Percentiles rank a stretch among this genome's conserved stretches.
Evolutionary conservation across 108 stramenopile species (phyloP).

Genomic region (Aurantiochytrium sp.): DNA sequence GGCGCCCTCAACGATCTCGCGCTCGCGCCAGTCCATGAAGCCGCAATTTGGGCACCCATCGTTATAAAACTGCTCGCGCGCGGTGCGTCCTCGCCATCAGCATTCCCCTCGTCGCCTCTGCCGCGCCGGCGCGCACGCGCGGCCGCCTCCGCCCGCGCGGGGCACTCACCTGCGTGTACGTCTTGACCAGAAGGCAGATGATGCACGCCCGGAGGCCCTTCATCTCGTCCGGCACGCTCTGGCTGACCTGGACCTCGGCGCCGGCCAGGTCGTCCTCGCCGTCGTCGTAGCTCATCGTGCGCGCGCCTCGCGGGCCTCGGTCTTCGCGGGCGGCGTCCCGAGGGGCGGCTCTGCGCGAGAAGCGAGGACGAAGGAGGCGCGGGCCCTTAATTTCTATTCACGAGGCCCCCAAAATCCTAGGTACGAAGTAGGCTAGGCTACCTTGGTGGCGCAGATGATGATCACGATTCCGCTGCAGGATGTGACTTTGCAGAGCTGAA

Average conservation of each 20-base stretch:
- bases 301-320: background rate
- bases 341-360: background rate
- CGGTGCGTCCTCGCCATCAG: too few species aligned
- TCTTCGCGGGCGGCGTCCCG: background rate
- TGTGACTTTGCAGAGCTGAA: too few species aligned
- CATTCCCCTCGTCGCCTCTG: background rate
- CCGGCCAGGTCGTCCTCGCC: background rate
- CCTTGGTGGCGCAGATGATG: too few species aligned
- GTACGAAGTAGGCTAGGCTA: too few species aligned
- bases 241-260: background rate
- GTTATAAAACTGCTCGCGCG: conserved; percentile 26
- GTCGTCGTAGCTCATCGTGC: background rate
- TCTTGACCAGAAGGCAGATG: conserved; percentile 29
- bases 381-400: too few species aligned
- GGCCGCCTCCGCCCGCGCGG: background rate
- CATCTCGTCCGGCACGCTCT: conserved; percentile 13
- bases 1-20: conserved; percentile 1
- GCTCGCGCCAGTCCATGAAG: background rate
- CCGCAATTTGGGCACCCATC: conserved; percentile 12
- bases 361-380: too few species aligned
- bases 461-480: too few species aligned
- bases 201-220: conserved; percentile 35
- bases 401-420: too few species aligned
- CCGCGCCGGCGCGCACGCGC: background rate
- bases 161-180: conserved; percentile 18